Evolutionary conservation across 306 rosid species (phyloP), one percentile per base, ranked within the genome.

Genomic region (Herpetospermum pedunculosum): DNA sequence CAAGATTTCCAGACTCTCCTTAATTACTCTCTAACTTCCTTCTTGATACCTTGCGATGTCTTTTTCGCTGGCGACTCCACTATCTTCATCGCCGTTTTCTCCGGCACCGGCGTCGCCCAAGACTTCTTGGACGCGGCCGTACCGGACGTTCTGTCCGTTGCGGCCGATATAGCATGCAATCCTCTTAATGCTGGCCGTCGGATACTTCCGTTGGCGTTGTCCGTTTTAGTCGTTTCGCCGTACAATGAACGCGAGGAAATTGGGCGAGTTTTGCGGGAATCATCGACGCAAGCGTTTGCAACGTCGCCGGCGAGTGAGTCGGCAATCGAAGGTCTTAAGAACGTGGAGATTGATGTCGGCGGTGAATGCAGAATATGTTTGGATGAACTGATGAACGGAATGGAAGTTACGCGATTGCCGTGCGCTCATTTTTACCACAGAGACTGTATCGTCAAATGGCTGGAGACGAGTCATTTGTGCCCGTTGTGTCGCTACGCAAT

Each of bases 351-450:
- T 52, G 82, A 78, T 77, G 76, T 13, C 5, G 19, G 13, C 5
- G 18, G 64, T 3, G 76, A 68, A 35, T 81, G 85, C 54, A 78
- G 77, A 13, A 82, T 78, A 11, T 82, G 82, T 43, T 82, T 82
- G 82, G 85, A 82, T 41, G 82, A 81, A 48, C 67, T 81, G 28
- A 67, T 57, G 3, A 16, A 16, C 7, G 81, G 78, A 40, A 53
- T 74, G 78, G 80, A 77, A 72, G 55, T 72, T 76, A 28, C 62
- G 34, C 46, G 32, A 47, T 68, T 77, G 79, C 81, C 84, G 46
- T 81, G 84, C 78, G 71, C 68, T 32, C 84, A 81, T 77, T 5
- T 70, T 25, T 81, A 58, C 67, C 84, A 81, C 49, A 81, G 67
- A 15, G 81, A 81, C 14, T 81, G 84, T 70, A 81, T 81, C 38